Percentiles rank a stretch among this genome's conserved stretches.
Conservation (phyloP, 306 rosid species). For the Quercus suber region DNA sequence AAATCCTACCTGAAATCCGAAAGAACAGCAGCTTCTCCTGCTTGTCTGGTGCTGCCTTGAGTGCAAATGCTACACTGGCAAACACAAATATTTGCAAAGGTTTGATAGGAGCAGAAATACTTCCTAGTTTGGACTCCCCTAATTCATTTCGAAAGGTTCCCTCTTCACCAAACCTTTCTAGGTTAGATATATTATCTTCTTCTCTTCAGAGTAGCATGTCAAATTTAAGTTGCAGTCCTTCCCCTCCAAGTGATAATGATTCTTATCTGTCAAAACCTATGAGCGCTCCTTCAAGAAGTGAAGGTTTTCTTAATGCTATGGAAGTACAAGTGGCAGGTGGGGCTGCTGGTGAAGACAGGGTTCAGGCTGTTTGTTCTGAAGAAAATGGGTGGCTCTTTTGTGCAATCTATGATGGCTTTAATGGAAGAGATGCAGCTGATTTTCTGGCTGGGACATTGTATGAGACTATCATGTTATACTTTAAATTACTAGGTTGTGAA, state of each 20-base stretch:
- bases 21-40: slow-evolving; percentile 92
- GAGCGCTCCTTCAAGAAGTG: slow-evolving; percentile 62
- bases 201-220: slow-evolving; percentile 79
- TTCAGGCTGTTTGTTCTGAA: slow-evolving; percentile 98
- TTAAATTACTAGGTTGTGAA: slow-evolving; percentile 58
- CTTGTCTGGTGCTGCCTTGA: slow-evolving; percentile 95
- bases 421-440: slow-evolving; percentile 98
- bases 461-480: slow-evolving; percentile 70
- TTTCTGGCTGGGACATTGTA: slow-evolving; percentile 94
- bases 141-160: slow-evolving; percentile 81
- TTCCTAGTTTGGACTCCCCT: slow-evolving; percentile 97
- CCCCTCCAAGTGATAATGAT: slow-evolving; percentile 61
- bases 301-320: slow-evolving; percentile 66
- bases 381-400: slow-evolving; percentile 98
- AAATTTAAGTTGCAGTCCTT: slow-evolving; percentile 82
- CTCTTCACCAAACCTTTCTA: slow-evolving; percentile 72
- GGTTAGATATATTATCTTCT: slow-evolving; percentile 73
- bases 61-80: slow-evolving; percentile 94
- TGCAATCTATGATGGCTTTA: slow-evolving; percentile 95
- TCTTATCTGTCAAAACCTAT: slow-evolving; percentile 47
- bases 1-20: slow-evolving; percentile 46
- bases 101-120: slow-evolving; percentile 81
- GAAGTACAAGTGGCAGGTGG: slow-evolving; percentile 99
- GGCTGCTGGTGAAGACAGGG: slow-evolving; percentile 99
- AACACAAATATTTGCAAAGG: slow-evolving; percentile 97